Evolutionary conservation across 306 rosid genomes (phyloP), one percentile per base, ranked within the genome.

Genomic region (Malus orientalis): DNA sequence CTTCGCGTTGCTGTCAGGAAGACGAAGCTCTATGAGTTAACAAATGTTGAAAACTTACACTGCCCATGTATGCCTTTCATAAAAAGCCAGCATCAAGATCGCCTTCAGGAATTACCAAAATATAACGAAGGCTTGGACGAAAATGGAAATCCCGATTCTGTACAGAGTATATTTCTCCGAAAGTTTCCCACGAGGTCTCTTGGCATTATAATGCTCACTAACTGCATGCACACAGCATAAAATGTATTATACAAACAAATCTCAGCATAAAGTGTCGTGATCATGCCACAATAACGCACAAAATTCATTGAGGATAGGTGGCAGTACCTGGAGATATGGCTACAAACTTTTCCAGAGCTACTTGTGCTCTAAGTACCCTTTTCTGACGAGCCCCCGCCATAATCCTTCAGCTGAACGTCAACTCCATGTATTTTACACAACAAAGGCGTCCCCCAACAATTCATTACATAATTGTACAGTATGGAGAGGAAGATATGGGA

Each of bases 111-210:
- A 78, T 44, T 79, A 71, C 82, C 75, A 87, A 83, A 78, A 73
- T 70, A 62, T 54, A 64, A 85, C 65, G 83, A 79, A 85, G 93
- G 88, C 91, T 80, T 29, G 72, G 75, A 70, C 76, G 86, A 79
- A 30, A 30, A 44, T 19, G 45, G 78, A 63, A 74, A 82, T 81
- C 87, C 91, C 68, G 83, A 74, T 77, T 85, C 89, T 90, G 89
- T 95, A 90, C 97, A 91, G 76, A 62, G 78, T 81, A 85, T 77
- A 85, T 80, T 80, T 84, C 74, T 69, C 78, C 70, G 76, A 79
- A 73, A 85, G 78, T 79, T 87, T 84, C 82, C 87, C 83, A 78
- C 68, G 51, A 78, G 76, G 80, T 81, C 81, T 78, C 76, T 78
- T 22, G 68, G 54, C 77, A 82, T 79, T 77, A 72, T 64, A 84